phyloP scores from a whole-genome alignment of 2,329 filamentous ascomycete genomes.

The Pseudocercospora musae region DNA sequence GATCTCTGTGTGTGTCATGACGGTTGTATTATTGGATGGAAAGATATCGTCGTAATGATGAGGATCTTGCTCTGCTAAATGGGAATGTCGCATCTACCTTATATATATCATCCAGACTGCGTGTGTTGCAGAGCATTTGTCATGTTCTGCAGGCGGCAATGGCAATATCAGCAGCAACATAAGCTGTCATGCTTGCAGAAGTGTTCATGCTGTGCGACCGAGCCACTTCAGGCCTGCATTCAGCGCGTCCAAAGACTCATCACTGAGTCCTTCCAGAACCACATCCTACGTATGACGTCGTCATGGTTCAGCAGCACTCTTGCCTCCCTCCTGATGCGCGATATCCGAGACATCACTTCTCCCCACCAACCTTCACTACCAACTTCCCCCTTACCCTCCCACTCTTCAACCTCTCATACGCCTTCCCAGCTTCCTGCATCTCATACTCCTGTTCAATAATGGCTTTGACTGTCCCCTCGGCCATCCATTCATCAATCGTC shows the following conservation, averaged over 20 bases:
- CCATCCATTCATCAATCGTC: conserved; percentile 54
- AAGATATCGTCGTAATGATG: background rate
- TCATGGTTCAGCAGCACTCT: too few species aligned
- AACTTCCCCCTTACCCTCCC: conserved; percentile 59
- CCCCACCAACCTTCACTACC: conserved; percentile 39
- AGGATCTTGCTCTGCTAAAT: background rate
- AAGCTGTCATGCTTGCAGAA: background rate
- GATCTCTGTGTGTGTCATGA: background rate
- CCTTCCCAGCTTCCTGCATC: conserved; percentile 56
- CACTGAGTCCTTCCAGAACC: too few species aligned
- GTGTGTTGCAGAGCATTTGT: background rate
- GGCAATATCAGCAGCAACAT: background rate
- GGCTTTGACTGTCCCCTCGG: conserved; percentile 56
- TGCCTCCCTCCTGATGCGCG: background rate
- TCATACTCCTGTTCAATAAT: conserved; percentile 56
- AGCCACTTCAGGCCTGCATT: background rate
- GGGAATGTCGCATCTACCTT: too few species aligned
- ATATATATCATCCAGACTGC: background rate
- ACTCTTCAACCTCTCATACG: conserved; percentile 57
- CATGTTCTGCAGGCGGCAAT: background rate
- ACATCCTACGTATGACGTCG: too few species aligned
- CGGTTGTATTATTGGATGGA: background rate
- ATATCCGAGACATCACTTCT: background rate
- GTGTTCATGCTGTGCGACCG: background rate
- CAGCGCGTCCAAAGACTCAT: background rate